A percentile compares a stretch with the other conserved stretches of the same genome.
phyloP scores from a whole-genome alignment of 306 rosid species.

The Benincasa hispida region DNA sequence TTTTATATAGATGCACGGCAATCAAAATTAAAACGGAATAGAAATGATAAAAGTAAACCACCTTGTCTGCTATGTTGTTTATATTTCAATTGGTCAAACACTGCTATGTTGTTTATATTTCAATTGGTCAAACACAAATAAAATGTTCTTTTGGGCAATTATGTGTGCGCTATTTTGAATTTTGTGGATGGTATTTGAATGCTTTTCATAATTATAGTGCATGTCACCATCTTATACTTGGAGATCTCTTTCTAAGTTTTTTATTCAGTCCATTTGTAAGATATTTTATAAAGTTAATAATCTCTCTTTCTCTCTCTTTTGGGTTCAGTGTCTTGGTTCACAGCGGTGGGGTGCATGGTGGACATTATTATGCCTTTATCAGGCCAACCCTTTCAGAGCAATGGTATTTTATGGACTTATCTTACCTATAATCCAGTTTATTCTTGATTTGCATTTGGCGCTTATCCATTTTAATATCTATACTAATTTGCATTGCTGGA shows the following conservation, averaged over 20 bases:
- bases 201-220: background rate
- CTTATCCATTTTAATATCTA: background rate
- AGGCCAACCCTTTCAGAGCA: conserved; percentile 91
- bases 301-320: background rate
- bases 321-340: conserved; percentile 86
- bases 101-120: background rate
- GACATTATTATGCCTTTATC: conserved; percentile 96
- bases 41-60: background rate
- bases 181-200: background rate
- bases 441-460: background rate
- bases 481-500: background rate
- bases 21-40: background rate
- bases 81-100: background rate
- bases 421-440: background rate
- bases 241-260: background rate
- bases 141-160: background rate
- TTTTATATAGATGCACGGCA: background rate
- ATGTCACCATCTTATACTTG: background rate
- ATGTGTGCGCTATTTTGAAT: background rate
- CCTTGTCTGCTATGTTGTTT: background rate
- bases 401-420: conserved; percentile 33
- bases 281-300: conserved; percentile 6
- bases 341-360: conserved; percentile 99
- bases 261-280: background rate
- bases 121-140: background rate